Conservation (phyloP, 1,284 basidiomycete species). For the Naganishia sp. region DNA sequence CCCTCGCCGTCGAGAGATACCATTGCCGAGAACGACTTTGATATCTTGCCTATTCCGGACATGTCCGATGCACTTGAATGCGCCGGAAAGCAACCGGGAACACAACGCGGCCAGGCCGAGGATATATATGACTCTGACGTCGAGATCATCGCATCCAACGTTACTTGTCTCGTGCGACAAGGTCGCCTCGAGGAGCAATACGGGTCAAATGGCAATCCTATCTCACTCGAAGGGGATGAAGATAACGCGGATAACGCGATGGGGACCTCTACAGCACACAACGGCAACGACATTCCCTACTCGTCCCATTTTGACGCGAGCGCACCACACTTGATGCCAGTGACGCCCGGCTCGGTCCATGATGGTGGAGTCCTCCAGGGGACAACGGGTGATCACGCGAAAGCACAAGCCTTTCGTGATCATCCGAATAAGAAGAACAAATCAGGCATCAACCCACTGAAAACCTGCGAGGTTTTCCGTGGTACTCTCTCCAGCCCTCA, state of each 20-base stretch:
- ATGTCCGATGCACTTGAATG: background rate
- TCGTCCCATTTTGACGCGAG: slow-evolving; percentile 27
- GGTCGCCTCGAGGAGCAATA: slow-evolving; percentile 9
- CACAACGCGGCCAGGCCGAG: background rate
- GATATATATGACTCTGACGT: slow-evolving; percentile 18
- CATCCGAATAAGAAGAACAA: slow-evolving; percentile 1
- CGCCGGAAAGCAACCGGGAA: background rate
- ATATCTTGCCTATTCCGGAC: slow-evolving; percentile 16
- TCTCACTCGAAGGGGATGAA: slow-evolving; percentile 13
- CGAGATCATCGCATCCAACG: slow-evolving; percentile 14
- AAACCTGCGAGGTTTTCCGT: slow-evolving; percentile 14
- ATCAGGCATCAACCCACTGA: slow-evolving; percentile 24
- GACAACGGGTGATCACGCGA: slow-evolving; percentile 11
- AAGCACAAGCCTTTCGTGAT: background rate
- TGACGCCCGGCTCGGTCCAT: slow-evolving; percentile 26
- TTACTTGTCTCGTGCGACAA: slow-evolving; percentile 6
- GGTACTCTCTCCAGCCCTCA: slow-evolving; percentile 25
- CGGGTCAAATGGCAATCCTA: slow-evolving; percentile 24
- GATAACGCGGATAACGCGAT: slow-evolving; percentile 12
- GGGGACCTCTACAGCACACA: background rate
- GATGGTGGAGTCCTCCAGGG: slow-evolving; percentile 15
- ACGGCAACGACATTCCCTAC: slow-evolving; percentile 18
- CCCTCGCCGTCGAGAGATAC: slow-evolving; percentile 10
- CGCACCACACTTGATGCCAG: slow-evolving; percentile 29
- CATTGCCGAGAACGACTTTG: slow-evolving; percentile 13